These are phyloP conservation scores for Aquilaria malaccensis DNA, from an alignment of 345 rosid genomes.

Conservation along the genomic window DNA sequence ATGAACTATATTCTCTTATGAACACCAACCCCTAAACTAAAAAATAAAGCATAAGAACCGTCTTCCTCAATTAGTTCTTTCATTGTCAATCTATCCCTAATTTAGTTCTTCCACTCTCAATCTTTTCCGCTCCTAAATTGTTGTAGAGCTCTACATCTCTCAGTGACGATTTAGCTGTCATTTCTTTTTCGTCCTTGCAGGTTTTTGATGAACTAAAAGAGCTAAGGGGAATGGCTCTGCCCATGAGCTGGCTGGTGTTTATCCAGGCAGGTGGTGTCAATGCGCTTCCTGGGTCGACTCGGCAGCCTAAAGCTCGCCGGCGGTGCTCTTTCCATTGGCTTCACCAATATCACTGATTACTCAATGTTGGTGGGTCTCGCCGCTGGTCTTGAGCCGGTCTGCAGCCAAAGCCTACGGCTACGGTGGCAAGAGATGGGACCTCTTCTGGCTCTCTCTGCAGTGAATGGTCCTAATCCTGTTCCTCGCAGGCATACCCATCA, in stretches of 20 bases:
- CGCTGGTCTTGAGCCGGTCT: slow-evolving; percentile 92
- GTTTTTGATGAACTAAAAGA: slow-evolving; percentile 76
- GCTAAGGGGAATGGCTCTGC: slow-evolving; percentile 85
- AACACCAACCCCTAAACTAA: too few relatives aligned
- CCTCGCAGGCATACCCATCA: slow-evolving; percentile 67
- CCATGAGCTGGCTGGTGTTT: slow-evolving; percentile 79
- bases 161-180: not conserved
- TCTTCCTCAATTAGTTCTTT: too few relatives aligned
- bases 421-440: slow-evolving; percentile 88
- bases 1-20: too few relatives aligned
- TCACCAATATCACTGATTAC: slow-evolving; percentile 97
- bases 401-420: slow-evolving; percentile 69
- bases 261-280: slow-evolving; percentile 72
- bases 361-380: slow-evolving; percentile 90
- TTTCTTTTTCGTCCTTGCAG: slow-evolving; percentile 17
- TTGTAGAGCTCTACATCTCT: not conserved
- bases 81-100: too few relatives aligned
- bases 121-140: too few relatives aligned
- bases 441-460: slow-evolving; percentile 72
- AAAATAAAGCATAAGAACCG: too few relatives aligned
- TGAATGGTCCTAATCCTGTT: slow-evolving; percentile 84
- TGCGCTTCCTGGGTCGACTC: slow-evolving; percentile 76
- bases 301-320: slow-evolving; percentile 96
- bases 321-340: slow-evolving; percentile 92
- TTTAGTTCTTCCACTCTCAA: too few relatives aligned